Conservation (phyloP, 2,329 filamentous ascomycete genomes). For the Xylaria hypoxylon region DNA sequence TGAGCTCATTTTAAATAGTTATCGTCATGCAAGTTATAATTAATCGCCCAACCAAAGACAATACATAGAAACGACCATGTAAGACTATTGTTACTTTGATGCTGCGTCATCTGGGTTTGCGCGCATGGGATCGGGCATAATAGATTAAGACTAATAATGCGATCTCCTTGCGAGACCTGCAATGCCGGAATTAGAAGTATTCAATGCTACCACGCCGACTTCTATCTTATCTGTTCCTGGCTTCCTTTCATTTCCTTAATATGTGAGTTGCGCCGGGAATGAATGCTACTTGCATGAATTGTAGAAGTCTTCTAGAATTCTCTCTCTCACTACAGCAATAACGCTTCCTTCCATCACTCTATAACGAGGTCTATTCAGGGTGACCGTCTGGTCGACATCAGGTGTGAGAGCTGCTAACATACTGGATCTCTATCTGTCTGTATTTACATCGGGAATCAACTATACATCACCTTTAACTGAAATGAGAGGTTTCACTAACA, state of each 20-base stretch:
- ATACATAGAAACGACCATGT: neutral
- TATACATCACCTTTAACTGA: neutral
- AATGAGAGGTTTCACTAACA: neutral
- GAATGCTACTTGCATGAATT: neutral
- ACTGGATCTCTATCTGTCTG: neutral
- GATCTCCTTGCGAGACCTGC: constrained; percentile 9
- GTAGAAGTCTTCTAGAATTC: neutral
- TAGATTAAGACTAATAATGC: constrained; percentile 19
- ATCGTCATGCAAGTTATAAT: neutral
- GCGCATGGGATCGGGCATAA: constrained; percentile 27
- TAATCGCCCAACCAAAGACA: neutral
- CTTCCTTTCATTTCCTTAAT: constrained; percentile 1
- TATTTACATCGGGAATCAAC: neutral
- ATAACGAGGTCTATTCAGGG: neutral
- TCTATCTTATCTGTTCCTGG: neutral
- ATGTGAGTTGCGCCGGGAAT: neutral
- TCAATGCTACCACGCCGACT: neutral
- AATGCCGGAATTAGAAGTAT: neutral
- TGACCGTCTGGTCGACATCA: neutral
- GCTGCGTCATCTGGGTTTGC: neutral
- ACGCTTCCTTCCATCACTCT: neutral
- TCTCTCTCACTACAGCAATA: neutral
- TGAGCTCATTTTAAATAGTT: neutral
- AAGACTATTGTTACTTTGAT: neutral
- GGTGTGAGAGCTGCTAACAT: neutral